phyloP scores from a whole-genome alignment of 805 yeast genomes.

The Barnettozyma sp. region DNA sequence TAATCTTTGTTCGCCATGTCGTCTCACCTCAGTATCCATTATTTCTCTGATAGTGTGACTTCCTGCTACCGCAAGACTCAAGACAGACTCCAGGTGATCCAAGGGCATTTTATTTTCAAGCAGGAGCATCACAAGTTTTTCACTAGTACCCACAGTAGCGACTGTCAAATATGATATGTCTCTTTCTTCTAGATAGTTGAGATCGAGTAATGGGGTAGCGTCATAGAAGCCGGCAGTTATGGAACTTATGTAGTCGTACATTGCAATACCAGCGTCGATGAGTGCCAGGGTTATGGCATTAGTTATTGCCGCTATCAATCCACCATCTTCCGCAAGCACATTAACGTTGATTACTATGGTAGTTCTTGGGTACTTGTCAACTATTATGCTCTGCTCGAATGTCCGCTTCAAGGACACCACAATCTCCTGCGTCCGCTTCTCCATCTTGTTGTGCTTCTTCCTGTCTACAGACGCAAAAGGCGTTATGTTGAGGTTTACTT shows the following conservation, averaged over 20 bases:
- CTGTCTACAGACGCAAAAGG: slow-evolving; percentile 77
- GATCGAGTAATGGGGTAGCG: slow-evolving; percentile 71
- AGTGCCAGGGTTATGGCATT: slow-evolving; percentile 86
- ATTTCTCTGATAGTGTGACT: slow-evolving; percentile 72
- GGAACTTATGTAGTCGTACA: slow-evolving; percentile 84
- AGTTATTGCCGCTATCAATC: slow-evolving; percentile 67
- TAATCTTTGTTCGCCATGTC: slow-evolving; percentile 57
- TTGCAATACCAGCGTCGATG: slow-evolving; percentile 91
- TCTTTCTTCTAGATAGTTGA: slow-evolving; percentile 73
- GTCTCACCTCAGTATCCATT: slow-evolving; percentile 81
- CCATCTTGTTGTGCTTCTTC: slow-evolving; percentile 60
- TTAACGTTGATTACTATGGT: slow-evolving; percentile 67
- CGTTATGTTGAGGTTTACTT: slow-evolving; percentile 63
- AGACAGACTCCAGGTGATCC: slow-evolving; percentile 66
- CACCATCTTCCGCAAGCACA: slow-evolving; percentile 88
- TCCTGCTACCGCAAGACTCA: slow-evolving; percentile 83
- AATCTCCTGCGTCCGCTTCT: slow-evolving; percentile 62
- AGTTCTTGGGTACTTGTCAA: slow-evolving; percentile 76
- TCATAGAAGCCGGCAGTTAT: slow-evolving; percentile 77
- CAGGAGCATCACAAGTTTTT: slow-evolving; percentile 67
- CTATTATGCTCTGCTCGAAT: slow-evolving; percentile 65
- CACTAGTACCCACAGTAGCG: slow-evolving; percentile 78
- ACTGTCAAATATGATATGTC: slow-evolving; percentile 78
- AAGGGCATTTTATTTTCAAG: slow-evolving; percentile 82
- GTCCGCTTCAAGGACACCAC: slow-evolving; percentile 62